Evolutionary conservation across 2,329 filamentous ascomycete genomes (phyloP).

Genomic region (Colletotrichum cuscutae): DNA sequence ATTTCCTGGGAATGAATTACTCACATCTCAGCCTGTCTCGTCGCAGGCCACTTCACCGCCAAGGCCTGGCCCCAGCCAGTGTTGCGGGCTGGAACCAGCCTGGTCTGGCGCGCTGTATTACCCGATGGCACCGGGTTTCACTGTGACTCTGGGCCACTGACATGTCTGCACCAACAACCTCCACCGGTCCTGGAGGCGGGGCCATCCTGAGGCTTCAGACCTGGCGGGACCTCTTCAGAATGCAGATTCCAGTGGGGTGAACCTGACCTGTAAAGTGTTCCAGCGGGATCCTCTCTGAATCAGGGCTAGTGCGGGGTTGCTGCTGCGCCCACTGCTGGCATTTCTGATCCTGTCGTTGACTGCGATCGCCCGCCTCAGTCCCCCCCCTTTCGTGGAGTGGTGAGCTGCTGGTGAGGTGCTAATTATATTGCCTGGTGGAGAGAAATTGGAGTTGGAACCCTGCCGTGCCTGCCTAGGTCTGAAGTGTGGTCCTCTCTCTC

Average conservation of each 20-base stretch:
- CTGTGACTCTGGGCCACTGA: slow-evolving; percentile 14
- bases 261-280: not conserved
- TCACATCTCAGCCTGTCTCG: slow-evolving; percentile 3
- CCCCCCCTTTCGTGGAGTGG: not conserved
- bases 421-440: slow-evolving; percentile 29
- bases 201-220: slow-evolving; percentile 11
- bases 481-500: not conserved
- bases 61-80: slow-evolving; percentile 13
- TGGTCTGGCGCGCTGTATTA: not conserved
- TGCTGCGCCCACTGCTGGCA: slow-evolving; percentile 30
- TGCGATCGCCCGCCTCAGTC: slow-evolving; percentile 8
- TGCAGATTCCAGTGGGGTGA: not conserved
- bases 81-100: slow-evolving; percentile 25
- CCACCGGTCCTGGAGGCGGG: not conserved
- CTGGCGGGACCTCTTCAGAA: not conserved
- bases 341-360: slow-evolving; percentile 19
- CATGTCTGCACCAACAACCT: slow-evolving; percentile 23
- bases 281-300: slow-evolving; percentile 20
- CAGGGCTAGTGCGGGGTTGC: slow-evolving; percentile 36
- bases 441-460: slow-evolving; percentile 28
- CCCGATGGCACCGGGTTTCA: slow-evolving; percentile 23
- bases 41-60: slow-evolving; percentile 21
- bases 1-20: not conserved
- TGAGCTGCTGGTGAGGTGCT: slow-evolving; percentile 18
- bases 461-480: not conserved